Evolutionary conservation across 2,329 filamentous ascomycete species (phyloP).

Genomic region (Arthrinium phaeospermum): DNA sequence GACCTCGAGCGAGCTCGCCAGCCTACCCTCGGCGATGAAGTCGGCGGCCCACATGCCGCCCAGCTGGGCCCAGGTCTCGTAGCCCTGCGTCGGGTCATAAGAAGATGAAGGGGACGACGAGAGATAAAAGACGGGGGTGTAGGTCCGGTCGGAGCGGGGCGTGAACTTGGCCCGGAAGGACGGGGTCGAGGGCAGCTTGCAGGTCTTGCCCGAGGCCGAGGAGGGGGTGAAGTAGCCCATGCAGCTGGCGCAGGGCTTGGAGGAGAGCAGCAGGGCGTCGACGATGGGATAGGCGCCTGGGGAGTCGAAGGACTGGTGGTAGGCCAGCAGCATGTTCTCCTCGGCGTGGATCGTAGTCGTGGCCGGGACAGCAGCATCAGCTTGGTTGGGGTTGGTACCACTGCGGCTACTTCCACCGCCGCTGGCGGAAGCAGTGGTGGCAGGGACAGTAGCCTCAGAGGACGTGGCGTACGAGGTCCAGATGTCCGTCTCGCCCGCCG

Average conservation of each 20-base stretch:
- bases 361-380: background rate
- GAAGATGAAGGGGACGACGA: background rate
- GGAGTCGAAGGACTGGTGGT: conserved; percentile 38
- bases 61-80: conserved; percentile 34
- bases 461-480: conserved; percentile 32
- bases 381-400: background rate
- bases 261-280: conserved; percentile 35
- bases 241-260: conserved; percentile 37
- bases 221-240: conserved; percentile 35
- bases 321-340: conserved; percentile 37
- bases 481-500: conserved; percentile 36
- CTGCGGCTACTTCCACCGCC: background rate
- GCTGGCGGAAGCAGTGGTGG: background rate
- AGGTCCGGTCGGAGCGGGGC: conserved; percentile 35
- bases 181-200: conserved; percentile 33
- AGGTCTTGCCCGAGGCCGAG: conserved; percentile 26
- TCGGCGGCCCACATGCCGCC: conserved; percentile 34
- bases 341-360: conserved; percentile 32
- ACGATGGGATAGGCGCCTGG: conserved; percentile 39
- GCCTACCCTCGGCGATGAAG: conserved; percentile 23
- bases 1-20: conserved; percentile 28
- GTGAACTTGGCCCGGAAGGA: conserved; percentile 39
- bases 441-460: background rate
- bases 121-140: conserved; percentile 39
- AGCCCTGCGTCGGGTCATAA: conserved; percentile 29